phyloP scores from a whole-genome alignment of 371 early-diverging fungal genomes.

The Mortierella sp. region DNA sequence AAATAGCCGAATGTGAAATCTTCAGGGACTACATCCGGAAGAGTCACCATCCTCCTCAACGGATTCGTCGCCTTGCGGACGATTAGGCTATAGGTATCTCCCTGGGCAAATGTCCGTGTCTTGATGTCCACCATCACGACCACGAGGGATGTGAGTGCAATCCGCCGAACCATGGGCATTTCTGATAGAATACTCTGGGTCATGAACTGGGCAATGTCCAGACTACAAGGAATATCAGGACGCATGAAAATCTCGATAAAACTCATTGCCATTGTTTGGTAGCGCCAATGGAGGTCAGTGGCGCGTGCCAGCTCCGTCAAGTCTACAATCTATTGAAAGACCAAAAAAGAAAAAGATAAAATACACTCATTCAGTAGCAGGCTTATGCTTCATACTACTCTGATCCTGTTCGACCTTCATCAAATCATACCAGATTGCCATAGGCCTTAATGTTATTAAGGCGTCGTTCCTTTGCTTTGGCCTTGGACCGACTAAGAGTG shows the following conservation, averaged over 20 bases:
- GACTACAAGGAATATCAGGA: conserved; percentile 65
- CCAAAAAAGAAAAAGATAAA: neutral
- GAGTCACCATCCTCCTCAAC: conserved; percentile 49
- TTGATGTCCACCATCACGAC: conserved; percentile 69
- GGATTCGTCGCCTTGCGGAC: conserved; percentile 58
- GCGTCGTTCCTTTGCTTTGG: conserved; percentile 37
- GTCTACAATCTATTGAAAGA: neutral
- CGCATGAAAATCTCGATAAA: conserved; percentile 75
- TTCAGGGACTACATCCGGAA: conserved; percentile 44
- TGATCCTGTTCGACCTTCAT: too few species aligned
- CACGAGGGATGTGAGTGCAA: conserved; percentile 61
- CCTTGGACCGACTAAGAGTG: conserved; percentile 14
- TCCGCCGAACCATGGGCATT: conserved; percentile 74
- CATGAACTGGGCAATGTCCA: conserved; percentile 66
- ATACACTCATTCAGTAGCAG: too few species aligned
- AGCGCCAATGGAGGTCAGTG: conserved; percentile 82
- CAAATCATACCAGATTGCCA: conserved; percentile 33
- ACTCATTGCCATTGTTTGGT: conserved; percentile 78
- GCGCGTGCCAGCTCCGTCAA: conserved; percentile 55
- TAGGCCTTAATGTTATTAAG: conserved; percentile 46
- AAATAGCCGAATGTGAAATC: conserved; percentile 51
- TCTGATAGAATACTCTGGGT: conserved; percentile 73
- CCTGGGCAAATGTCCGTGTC: conserved; percentile 63
- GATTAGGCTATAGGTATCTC: conserved; percentile 59
- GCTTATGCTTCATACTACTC: too few species aligned